These are phyloP conservation scores for Aspergillus sp. DNA, from an alignment of 2,329 filamentous ascomycete genomes.

Conservation along the genomic window DNA sequence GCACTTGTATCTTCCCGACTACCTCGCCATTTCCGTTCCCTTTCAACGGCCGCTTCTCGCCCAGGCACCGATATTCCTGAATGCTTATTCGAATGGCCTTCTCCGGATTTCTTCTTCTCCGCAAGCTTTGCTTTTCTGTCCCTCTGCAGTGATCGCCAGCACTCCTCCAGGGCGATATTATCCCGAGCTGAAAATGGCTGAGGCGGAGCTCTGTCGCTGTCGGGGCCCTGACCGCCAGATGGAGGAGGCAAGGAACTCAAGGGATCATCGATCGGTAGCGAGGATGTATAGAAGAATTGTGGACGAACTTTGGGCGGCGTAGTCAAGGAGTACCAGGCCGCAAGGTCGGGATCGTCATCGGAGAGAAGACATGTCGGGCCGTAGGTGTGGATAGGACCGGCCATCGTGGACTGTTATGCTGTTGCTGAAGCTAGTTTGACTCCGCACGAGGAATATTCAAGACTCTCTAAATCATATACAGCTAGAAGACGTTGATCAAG, in stretches of 20 bases:
- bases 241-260: constrained; percentile 62
- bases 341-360: constrained; percentile 29
- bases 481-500: too few species aligned
- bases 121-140: constrained; percentile 8
- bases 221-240: constrained; percentile 45
- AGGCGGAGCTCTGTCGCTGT: constrained; percentile 55
- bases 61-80: constrained; percentile 23
- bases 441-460: not conserved
- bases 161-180: constrained; percentile 72
- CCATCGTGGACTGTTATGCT: constrained; percentile 22
- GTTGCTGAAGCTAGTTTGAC: not conserved
- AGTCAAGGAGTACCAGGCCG: constrained; percentile 29
- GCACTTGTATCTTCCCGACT: constrained; percentile 12
- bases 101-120: constrained; percentile 3
- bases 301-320: constrained; percentile 57
- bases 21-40: constrained; percentile 5
- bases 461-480: not conserved
- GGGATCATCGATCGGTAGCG: constrained; percentile 80
- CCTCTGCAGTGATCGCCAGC: constrained; percentile 61
- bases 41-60: constrained; percentile 5
- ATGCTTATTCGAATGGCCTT: constrained; percentile 5
- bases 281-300: constrained; percentile 82
- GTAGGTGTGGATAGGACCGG: constrained; percentile 52
- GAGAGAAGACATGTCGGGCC: constrained; percentile 53
- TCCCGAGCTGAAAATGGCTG: constrained; percentile 76